Conservation (phyloP, 1,284 basidiomycete genomes). For the Thelephora terrestris region DNA sequence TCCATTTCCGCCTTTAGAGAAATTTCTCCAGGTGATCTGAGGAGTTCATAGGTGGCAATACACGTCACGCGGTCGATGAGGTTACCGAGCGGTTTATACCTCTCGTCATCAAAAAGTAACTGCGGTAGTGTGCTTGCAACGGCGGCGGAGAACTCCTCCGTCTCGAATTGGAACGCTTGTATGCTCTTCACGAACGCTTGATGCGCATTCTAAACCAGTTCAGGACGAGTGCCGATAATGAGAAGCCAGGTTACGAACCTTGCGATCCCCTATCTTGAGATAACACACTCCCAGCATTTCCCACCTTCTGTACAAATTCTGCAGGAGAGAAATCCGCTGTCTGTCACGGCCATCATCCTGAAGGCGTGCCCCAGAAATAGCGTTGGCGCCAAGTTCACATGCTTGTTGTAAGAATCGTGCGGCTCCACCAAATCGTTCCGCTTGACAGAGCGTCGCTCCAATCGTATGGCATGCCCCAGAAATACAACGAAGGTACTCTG, state of each 20-base stretch:
- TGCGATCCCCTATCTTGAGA: conserved; percentile 61
- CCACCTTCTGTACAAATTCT: conserved; percentile 59
- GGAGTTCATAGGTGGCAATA: conserved; percentile 52
- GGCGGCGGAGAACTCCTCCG: conserved; percentile 25
- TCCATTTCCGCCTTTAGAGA: conserved; percentile 28
- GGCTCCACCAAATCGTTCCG: conserved; percentile 44
- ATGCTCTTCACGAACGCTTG: conserved; percentile 46
- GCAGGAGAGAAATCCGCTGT: conserved; percentile 40
- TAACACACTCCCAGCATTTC: conserved; percentile 74
- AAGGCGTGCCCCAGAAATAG: conserved; percentile 22
- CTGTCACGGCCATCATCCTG: conserved; percentile 12
- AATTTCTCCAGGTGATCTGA: conserved; percentile 35
- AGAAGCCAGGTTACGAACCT: conserved; percentile 28
- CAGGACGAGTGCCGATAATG: conserved; percentile 1
- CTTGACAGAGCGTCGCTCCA: conserved; percentile 54
- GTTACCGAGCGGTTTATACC: conserved; percentile 41
- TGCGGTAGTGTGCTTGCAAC: conserved; percentile 20
- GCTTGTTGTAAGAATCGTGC: conserved; percentile 55
- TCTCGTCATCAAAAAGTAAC: conserved; percentile 28
- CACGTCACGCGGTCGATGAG: conserved; percentile 60
- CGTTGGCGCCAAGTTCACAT: conserved; percentile 41
- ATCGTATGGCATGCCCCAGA: conserved; percentile 61
- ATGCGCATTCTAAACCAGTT: conserved; percentile 41
- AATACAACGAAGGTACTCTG: conserved; percentile 54
- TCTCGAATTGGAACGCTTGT: conserved; percentile 39